These are phyloP conservation scores for Aspergillaceae sp. DNA, from an alignment of 2,329 filamentous ascomycete genomes.

Conservation along the genomic window DNA sequence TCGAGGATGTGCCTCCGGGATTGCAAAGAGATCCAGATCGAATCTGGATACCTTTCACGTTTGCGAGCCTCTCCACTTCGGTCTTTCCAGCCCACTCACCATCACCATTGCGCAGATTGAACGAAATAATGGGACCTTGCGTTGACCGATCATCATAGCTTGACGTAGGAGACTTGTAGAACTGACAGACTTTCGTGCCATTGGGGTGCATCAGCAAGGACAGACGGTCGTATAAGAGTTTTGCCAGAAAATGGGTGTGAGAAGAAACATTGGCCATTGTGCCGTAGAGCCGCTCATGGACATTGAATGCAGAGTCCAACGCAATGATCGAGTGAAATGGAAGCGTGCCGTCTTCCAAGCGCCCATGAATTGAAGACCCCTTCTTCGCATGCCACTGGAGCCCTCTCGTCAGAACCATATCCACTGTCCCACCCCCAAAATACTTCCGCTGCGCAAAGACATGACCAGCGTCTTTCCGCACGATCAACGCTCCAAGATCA, in stretches of 20 bases:
- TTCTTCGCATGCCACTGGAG: slow-evolving; percentile 80
- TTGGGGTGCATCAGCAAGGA: slow-evolving; percentile 59
- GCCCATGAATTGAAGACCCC: slow-evolving; percentile 61
- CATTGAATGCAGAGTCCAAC: slow-evolving; percentile 62
- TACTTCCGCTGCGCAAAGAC: slow-evolving; percentile 63
- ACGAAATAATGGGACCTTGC: slow-evolving; percentile 69
- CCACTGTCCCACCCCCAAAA: slow-evolving; percentile 91
- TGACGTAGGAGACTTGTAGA: slow-evolving; percentile 48
- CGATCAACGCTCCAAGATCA: slow-evolving; percentile 75
- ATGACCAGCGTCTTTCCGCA: slow-evolving; percentile 60
- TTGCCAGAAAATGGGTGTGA: slow-evolving; percentile 61
- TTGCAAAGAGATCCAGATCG: slow-evolving; percentile 88
- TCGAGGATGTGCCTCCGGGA: slow-evolving; percentile 70
- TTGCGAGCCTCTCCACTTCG: slow-evolving; percentile 80
- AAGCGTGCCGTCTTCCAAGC: slow-evolving; percentile 82
- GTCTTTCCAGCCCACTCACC: slow-evolving; percentile 70
- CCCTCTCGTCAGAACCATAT: slow-evolving; percentile 70
- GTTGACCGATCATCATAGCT: slow-evolving; percentile 36
- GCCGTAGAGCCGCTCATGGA: slow-evolving; percentile 61
- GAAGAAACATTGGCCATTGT: slow-evolving; percentile 60
- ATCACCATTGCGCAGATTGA: slow-evolving; percentile 64
- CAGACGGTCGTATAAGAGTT: slow-evolving; percentile 52
- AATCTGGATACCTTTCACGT: slow-evolving; percentile 69
- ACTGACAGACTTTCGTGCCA: slow-evolving; percentile 52
- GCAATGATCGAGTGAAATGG: slow-evolving; percentile 87